phyloP scores from a whole-genome alignment of 768 basidiomycete species.

The Boletus tylopilopsis region DNA sequence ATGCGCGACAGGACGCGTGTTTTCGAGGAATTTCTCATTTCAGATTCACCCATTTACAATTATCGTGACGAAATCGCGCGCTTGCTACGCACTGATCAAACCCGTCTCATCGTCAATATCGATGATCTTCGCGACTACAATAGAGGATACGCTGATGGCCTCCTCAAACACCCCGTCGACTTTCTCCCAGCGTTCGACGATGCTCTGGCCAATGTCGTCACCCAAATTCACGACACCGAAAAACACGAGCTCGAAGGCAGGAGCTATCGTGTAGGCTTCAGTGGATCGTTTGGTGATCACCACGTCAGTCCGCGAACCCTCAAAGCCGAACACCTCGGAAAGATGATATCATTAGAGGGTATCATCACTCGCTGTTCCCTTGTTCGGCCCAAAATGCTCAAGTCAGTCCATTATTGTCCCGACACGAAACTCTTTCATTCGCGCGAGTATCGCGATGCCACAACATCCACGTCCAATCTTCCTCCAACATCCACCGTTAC shows the following conservation, averaged over 20 bases:
- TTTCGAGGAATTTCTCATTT: slow-evolving; percentile 81
- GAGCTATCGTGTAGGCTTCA: slow-evolving; percentile 83
- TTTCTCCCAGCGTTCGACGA: slow-evolving; percentile 88
- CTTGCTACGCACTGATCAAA: slow-evolving; percentile 78
- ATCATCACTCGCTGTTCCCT: slow-evolving; percentile 98
- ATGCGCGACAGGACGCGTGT: slow-evolving; percentile 72
- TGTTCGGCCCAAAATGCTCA: slow-evolving; percentile 97
- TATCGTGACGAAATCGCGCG: slow-evolving; percentile 82
- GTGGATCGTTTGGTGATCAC: slow-evolving; percentile 97
- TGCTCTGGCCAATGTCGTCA: slow-evolving; percentile 70
- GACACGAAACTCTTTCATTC: slow-evolving; percentile 79
- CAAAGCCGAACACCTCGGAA: slow-evolving; percentile 82
- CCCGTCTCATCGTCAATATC: slow-evolving; percentile 91
- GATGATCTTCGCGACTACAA: slow-evolving; percentile 94
- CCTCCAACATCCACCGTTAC: slow-evolving; percentile 84
- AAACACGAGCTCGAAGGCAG: slow-evolving; percentile 83
- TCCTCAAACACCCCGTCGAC: slow-evolving; percentile 84
- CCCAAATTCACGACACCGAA: slow-evolving; percentile 67
- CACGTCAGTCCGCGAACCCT: slow-evolving; percentile 95
- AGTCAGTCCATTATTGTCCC: slow-evolving; percentile 94
- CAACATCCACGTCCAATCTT: slow-evolving; percentile 78
- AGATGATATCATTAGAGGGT: slow-evolving; percentile 96
- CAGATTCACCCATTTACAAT: slow-evolving; percentile 64
- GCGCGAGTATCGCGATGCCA: slow-evolving; percentile 90
- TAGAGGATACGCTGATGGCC: slow-evolving; percentile 81